Conservation (phyloP, 148 eudicot species). For the Tetragonia tetragonoides region DNA sequence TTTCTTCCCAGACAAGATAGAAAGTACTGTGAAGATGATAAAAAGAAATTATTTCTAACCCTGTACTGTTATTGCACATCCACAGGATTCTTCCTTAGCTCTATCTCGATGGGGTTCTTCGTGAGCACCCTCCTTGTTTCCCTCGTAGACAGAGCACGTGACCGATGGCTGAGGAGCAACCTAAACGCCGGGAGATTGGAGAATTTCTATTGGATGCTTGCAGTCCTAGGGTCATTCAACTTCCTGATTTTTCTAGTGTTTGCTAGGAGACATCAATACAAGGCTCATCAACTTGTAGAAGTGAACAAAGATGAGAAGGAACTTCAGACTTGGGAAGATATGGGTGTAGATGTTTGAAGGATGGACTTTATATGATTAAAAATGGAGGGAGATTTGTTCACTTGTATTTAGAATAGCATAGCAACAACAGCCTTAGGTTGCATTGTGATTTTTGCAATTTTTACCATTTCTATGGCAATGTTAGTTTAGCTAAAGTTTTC, state of each 20-base stretch:
- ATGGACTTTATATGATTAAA: too few relatives aligned
- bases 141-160: constrained; percentile 28
- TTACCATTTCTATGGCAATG: too few relatives aligned
- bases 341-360: constrained; percentile 16
- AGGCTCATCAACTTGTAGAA: constrained; percentile 22
- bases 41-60: neutral
- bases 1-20: neutral
- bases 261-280: constrained; percentile 39
- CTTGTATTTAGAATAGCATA: too few relatives aligned
- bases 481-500: too few relatives aligned
- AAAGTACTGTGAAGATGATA: neutral
- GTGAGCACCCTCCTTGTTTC: constrained; percentile 52
- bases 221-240: constrained; percentile 37
- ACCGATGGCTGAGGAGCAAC: constrained; percentile 42
- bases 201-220: constrained; percentile 45
- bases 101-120: constrained; percentile 54
- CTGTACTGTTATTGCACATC: neutral
- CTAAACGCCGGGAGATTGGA: constrained; percentile 42
- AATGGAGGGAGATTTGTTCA: too few relatives aligned
- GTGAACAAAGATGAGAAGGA: constrained; percentile 19
- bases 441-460: too few relatives aligned
- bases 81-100: constrained; percentile 53
- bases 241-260: constrained; percentile 31
- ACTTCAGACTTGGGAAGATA: constrained; percentile 31
- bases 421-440: too few relatives aligned